Base-by-base conservation (phyloP, 2,329 filamentous ascomycete genomes). In the Aquanectria penicillioides region DNA sequence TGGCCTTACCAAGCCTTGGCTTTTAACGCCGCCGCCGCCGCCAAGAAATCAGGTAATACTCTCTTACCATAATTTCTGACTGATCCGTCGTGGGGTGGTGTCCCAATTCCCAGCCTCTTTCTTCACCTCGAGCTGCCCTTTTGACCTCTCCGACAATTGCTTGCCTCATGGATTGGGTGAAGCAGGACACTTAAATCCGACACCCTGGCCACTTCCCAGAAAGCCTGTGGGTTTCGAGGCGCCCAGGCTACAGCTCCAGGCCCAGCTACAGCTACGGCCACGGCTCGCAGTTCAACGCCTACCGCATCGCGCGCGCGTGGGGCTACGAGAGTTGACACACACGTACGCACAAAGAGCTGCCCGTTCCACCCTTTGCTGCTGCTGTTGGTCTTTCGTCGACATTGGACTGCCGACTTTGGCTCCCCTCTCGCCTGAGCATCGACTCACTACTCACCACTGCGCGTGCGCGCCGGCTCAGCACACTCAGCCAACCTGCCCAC, bases 391-490 rank as follows among this genome's bases (percentile, higher is more conserved):
- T 44, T 31, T 56, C 36, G 38, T 62, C 55, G 49, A 57, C 59
- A 48, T 36, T 63, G 51, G 38, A 46, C 54, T 57, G 57, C 53
- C 25, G 46, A 49, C 33, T 66, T 50, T 57, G 52, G 65, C 57
- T 44, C 52, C 46, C 41, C 49, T 55, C 62, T 68, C 61, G 61
- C 58, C 66, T 66, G 66, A 70, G 62, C 58, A 66, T 70, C 67
- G 67, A 64, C 68, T 70, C 64, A 69, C 58, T 61, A 26, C 55
- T 28, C 29, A 52, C 22, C 28, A 20, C 26, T 29, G 25, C 18
- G 31, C 56, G 56, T 59, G 58, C 64, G 67, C 63, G 59, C 51
- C 38, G 41, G 31, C 48, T 44, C 18, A 31, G 47, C 53, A 53
- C 43, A 31, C 40, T 28, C 57, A 40, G 37, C 41, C 53, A 54